These are phyloP conservation scores for Ambrosia hybrid DNA, from an alignment of 140 eudicot species.

Conservation along the genomic window DNA sequence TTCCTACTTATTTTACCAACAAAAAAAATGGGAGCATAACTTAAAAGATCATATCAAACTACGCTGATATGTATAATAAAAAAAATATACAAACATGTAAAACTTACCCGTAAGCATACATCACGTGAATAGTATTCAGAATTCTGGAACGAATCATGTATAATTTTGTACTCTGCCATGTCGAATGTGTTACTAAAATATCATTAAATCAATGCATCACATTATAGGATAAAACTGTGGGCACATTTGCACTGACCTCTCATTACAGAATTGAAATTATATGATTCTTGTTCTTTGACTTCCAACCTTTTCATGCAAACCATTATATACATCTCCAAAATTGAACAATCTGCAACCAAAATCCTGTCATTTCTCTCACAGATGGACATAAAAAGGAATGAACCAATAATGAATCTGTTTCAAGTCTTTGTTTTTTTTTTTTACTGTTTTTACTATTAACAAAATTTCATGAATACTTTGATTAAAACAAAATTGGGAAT, in stretches of 20 bases:
- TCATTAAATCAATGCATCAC: neutral
- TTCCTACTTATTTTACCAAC: too few relatives aligned
- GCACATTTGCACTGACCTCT: conserved; percentile 51
- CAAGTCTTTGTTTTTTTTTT: too few relatives aligned
- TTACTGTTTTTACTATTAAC: neutral
- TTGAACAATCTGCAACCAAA: conserved; percentile 74
- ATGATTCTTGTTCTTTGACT: conserved; percentile 65
- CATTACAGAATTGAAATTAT: conserved; percentile 86
- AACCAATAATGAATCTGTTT: neutral
- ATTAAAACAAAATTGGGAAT: neutral
- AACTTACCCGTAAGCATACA: conserved; percentile 81
- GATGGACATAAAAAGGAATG: conserved; percentile 1
- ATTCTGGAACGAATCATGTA: conserved; percentile 64
- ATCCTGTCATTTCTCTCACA: conserved; percentile 10
- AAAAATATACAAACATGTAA: neutral
- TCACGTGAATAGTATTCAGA: conserved; percentile 64
- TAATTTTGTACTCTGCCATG: conserved; percentile 72
- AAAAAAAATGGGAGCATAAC: too few relatives aligned
- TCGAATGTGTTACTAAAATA: neutral
- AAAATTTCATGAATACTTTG: neutral
- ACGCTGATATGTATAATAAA: neutral
- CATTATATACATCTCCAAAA: conserved; percentile 73
- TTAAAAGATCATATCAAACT: neutral
- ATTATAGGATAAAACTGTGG: neutral
- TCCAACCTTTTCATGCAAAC: conserved; percentile 96